These are phyloP conservation scores for Serendipita sp. DNA, from an alignment of 768 basidiomycete genomes.

Conservation along the genomic window DNA sequence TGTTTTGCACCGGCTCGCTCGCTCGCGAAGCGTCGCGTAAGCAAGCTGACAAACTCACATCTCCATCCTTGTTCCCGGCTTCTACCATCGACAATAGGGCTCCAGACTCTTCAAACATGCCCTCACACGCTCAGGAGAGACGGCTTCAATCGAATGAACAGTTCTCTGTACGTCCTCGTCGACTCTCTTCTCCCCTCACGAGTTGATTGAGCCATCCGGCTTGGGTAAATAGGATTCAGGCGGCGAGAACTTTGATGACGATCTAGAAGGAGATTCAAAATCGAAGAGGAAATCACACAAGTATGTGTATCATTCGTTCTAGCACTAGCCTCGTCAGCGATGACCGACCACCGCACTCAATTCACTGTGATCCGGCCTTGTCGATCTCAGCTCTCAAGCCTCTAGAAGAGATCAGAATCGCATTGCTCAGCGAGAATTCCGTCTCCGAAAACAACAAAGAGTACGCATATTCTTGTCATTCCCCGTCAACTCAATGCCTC, in stretches of 20 bases:
- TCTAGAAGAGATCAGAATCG: slow-evolving; percentile 79
- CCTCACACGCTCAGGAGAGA: too few species aligned
- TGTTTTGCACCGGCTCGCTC: too few species aligned
- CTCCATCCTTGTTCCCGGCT: too few species aligned
- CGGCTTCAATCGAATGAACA: too few species aligned
- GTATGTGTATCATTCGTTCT: background rate
- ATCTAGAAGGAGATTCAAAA: background rate
- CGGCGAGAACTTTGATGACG: background rate
- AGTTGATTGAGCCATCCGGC: too few species aligned
- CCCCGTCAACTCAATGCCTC: background rate
- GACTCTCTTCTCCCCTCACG: too few species aligned
- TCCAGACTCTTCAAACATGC: too few species aligned
- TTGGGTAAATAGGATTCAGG: background rate
- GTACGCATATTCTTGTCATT: slow-evolving; percentile 20
- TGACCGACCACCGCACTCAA: background rate
- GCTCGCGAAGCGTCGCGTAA: too few species aligned
- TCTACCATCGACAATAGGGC: too few species aligned
- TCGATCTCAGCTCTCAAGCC: slow-evolving; percentile 57
- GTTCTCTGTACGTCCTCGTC: too few species aligned
- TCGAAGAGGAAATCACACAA: background rate
- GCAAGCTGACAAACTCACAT: too few species aligned
- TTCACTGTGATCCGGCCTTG: background rate
- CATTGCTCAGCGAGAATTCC: slow-evolving; percentile 87
- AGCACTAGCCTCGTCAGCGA: background rate
- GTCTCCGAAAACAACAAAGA: slow-evolving; percentile 79